Base-by-base conservation (phyloP, 345 rosid species). In the Moricandia arvensis region DNA sequence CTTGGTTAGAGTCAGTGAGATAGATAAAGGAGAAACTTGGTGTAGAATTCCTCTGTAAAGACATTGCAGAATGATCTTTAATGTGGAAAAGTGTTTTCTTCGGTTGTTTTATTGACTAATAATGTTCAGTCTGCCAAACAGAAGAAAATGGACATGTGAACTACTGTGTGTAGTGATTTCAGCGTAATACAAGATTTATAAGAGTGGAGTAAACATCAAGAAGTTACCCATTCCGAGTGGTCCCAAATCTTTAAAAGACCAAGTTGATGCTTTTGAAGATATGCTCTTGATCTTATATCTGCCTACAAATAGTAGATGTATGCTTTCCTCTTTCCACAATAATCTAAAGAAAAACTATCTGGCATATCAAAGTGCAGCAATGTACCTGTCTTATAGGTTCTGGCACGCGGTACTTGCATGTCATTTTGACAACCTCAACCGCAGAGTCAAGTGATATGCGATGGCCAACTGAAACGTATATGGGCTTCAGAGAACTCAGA, bases 321-420 rank as follows among this genome's bases (percentile, higher is more conserved):
- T 73, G 27, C 59, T 60, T 47, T 18, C n/a, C 13, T 16, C 29
- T 59, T 59, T 59, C n/a, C 61, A 55, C 24, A 47, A 38, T 55
- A 18, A 79, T 61, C 5, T 30, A 11, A 4, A 26, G 12, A 7
- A 60, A 54, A 54, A 51, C 33, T 60, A 15, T 8, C 60, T 38
- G 76, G 64, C 35, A 72, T 59, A 59, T 58, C 9, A 18, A 69
- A 63, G 53, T 31, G 37, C 45, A 69, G 26, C 6, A 58, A 30
- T 3, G 73, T 77, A 91, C 97, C 95, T 91, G 98, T 67, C 97
- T 87, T 35, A 89, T 79, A 69, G 98, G 96, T 83, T 94, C 97
- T 3, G 97, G 98, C 59, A 89, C 84, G 72, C 93, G 95, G 75
- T 80, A 86, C 69, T 84, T 90, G 85, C 98, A 94, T 68, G 88